Base-by-base conservation (phyloP, 1,284 basidiomycete genomes). In the Ustilago vetiveriae region DNA sequence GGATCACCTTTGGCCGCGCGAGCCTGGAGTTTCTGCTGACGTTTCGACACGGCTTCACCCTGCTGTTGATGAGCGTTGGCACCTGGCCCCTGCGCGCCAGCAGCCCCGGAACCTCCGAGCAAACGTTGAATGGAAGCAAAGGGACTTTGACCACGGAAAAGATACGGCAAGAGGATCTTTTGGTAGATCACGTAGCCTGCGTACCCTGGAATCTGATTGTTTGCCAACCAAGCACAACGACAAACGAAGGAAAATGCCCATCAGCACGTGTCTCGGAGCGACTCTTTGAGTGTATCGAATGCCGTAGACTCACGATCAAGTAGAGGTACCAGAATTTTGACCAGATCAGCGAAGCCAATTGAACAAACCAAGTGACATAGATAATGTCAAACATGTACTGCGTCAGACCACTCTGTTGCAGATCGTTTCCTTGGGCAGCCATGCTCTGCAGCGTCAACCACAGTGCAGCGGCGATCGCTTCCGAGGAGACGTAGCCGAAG, bases 341-440 rank as follows among this genome's bases (percentile, higher is more conserved):
- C 41, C 82, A 48, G 22, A 83, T 48, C 24, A 81, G 72, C 9
- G 82, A 76, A 21, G 66, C 48, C 35, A 82, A 48, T 44, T 83
- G 82, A 2, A 81, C 76, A 49, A 80, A 78, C 82, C 82, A 83
- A 0, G 82, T 83, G 9, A 83, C 72, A 50, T 83, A 83, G 54
- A 83, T 62, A 8, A 83, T 47, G 54, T 83, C 82, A 24, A 83
- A 82, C 75, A 83, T 79, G 74, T 83, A 81, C 72, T 76, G 65
- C 6, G 82, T 80, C n/a, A 83, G 66, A 3, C 82, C 82, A 26
- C 40, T 58, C 54, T 66, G 76, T 41, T 64, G 52, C 3, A 83
- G 63, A 52, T 82, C 78, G 33, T 80, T 76, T 13, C 82, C 82
- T 14, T 65, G 44, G 6, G 44, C 44, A 1, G 79, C 81, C 82